Evolutionary conservation across 2,329 filamentous ascomycete genomes (phyloP).

Genomic region (Botrytis squamosa): DNA sequence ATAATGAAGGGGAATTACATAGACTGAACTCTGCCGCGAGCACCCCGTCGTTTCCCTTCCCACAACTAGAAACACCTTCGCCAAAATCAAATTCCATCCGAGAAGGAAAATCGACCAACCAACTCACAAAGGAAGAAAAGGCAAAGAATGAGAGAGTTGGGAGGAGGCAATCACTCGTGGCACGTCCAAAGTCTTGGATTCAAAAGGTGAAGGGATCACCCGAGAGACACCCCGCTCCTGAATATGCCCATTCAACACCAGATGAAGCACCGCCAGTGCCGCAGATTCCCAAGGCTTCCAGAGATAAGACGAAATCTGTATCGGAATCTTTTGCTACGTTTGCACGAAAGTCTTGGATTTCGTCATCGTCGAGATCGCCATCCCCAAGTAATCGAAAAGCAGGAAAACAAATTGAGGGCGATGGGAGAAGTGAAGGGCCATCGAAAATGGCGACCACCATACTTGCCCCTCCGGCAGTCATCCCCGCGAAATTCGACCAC

Average conservation of each 20-base stretch:
- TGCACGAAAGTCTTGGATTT: conserved; percentile 51
- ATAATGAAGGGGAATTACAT: conserved; percentile 28
- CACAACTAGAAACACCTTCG: conserved; percentile 14
- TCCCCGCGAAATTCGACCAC: conserved; percentile 31
- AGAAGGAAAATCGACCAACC: conserved; percentile 27
- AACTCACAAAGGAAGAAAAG: conserved; percentile 33
- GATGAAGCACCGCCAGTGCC: conserved; percentile 40
- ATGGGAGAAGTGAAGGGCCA: conserved; percentile 25
- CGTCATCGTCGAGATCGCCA: conserved; percentile 46
- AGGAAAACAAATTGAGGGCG: conserved; percentile 28
- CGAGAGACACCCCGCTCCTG: conserved; percentile 31
- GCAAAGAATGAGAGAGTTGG: conserved; percentile 35
- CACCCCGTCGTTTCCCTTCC: conserved; percentile 23
- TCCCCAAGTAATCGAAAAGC: conserved; percentile 42
- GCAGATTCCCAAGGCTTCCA: conserved; percentile 32
- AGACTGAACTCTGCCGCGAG: conserved; percentile 24
- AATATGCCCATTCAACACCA: conserved; percentile 33
- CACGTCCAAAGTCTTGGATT: conserved; percentile 41
- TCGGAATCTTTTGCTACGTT: conserved; percentile 51
- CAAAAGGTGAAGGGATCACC: conserved; percentile 37
- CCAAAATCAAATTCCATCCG: conserved; percentile 22
- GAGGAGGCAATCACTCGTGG: conserved; percentile 39
- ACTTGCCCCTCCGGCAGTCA: conserved; percentile 24
- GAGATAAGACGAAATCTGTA: conserved; percentile 46
- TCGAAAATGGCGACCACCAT: conserved; percentile 28